A percentile compares a stretch with the other conserved stretches of the same genome.
These are phyloP conservation scores for Pseudozyma hubeiensis DNA, from an alignment of 1,284 basidiomycete genomes.

Conservation along the genomic window DNA sequence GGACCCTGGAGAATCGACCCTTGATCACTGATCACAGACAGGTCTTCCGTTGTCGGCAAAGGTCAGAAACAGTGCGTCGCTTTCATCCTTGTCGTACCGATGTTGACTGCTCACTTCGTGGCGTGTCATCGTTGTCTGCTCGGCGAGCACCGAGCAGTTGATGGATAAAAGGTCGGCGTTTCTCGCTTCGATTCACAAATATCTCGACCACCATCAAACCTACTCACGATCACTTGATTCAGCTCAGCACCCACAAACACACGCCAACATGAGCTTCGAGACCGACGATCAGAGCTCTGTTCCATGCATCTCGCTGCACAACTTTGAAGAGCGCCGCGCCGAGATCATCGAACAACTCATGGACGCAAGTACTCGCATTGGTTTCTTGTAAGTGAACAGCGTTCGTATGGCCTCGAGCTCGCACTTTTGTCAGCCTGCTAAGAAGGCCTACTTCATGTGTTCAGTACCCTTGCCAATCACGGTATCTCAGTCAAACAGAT, in stretches of 20 bases:
- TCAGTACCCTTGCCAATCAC: slow-evolving; percentile 69
- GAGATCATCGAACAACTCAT: slow-evolving; percentile 59
- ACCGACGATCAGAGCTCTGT: slow-evolving; percentile 33
- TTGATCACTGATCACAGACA: neutral
- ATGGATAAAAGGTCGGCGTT: neutral
- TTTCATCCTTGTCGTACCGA: too few species aligned
- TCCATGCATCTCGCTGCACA: slow-evolving; percentile 53
- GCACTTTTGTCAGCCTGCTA: slow-evolving; percentile 1
- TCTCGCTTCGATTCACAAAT: neutral
- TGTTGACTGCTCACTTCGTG: too few species aligned
- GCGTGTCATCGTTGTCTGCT: too few species aligned
- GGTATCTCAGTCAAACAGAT: slow-evolving; percentile 71
- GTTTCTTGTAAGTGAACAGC: slow-evolving; percentile 53
- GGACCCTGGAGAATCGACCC: neutral
- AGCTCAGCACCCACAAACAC: neutral
- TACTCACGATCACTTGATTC: neutral
- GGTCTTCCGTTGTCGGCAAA: neutral
- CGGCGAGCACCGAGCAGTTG: neutral
- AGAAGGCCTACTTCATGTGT: neutral
- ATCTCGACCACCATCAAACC: neutral
- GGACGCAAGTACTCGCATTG: slow-evolving; percentile 49
- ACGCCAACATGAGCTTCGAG: slow-evolving; percentile 14
- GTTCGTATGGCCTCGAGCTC: neutral
- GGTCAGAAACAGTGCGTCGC: neutral
- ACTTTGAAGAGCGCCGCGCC: slow-evolving; percentile 53